Conservation (phyloP, 192 early-diverging fungal genomes). For the Podila epigama region DNA sequence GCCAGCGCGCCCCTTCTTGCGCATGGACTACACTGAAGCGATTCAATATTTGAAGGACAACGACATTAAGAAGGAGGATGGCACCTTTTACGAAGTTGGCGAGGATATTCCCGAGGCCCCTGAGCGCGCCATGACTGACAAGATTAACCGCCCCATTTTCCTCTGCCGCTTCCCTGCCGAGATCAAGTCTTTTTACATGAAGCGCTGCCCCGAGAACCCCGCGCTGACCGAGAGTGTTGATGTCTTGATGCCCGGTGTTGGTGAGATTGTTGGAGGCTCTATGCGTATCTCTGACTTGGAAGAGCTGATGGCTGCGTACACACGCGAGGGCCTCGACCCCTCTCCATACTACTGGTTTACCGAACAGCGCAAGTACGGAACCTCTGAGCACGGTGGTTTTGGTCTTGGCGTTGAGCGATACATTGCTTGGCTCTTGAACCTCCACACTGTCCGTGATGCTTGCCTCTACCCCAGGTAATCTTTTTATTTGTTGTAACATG, state of each 20-base stretch:
- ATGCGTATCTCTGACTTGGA: conserved; percentile 94
- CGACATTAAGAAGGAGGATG: conserved; percentile 90
- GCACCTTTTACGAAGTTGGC: conserved; percentile 92
- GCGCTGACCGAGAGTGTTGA: conserved; percentile 96
- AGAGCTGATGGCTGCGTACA: conserved; percentile 82
- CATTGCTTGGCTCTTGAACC: conserved; percentile 95
- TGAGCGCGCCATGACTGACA: conserved; percentile 99
- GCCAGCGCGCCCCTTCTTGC: conserved; percentile 86
- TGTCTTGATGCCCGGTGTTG: conserved; percentile 97
- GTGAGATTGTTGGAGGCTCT: conserved; percentile 98
- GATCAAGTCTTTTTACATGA: conserved; percentile 99
- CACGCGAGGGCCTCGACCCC: conserved; percentile 89
- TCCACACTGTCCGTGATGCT: conserved; percentile 88
- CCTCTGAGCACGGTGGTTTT: conserved; percentile 95
- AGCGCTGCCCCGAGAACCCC: conserved; percentile 81
- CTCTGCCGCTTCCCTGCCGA: conserved; percentile 96
- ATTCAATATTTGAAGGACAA: conserved; percentile 94
- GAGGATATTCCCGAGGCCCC: conserved; percentile 99
- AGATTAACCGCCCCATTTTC: conserved; percentile 94
- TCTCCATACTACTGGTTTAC: conserved; percentile 99
- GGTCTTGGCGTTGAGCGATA: conserved; percentile 98
- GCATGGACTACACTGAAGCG: conserved; percentile 97
- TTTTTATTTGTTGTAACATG: neutral
- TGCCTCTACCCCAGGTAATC: conserved; percentile 89
- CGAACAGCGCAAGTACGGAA: conserved; percentile 99